Base-by-base conservation (phyloP, 2,329 filamentous ascomycete genomes). In the Arachnopeziza araneosa region DNA sequence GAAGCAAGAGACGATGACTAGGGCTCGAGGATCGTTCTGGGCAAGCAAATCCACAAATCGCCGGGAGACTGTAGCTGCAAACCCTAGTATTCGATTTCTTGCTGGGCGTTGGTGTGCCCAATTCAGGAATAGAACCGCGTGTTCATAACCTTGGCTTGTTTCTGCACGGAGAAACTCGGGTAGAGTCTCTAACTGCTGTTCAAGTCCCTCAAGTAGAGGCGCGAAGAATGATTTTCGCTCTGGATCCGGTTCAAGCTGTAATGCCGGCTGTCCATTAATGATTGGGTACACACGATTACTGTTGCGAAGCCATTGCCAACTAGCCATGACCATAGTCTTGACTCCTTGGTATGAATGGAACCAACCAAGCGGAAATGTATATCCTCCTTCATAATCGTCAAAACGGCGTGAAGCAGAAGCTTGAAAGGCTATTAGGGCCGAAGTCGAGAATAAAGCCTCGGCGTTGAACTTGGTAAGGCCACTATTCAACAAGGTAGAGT, bases 301-400 rank as follows among this genome's bases (percentile, higher is more conserved):
- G 60, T 78, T 77, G 2, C 84, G 78, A 53, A 88, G 78, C 80
- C 81, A 87, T 60, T 80, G 81, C 85, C 85, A 88, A 17, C 83
- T 85, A 2, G 80, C 80, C 22, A 84, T 81, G 0, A 87, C 84
- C 36, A 88, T 78, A 1, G 84, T 82, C 70, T 87, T 88, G 64
- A 88, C 83, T 12, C 85, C 85, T 67, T 87, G 85, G 67, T 86
- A 87, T 3, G 85, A 81, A 68, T 87, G 84, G 62, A 88, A 87
- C 84, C 83, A 87, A 2, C 82, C 79, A 51, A 87, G 73, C 0
- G 85, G 85, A n/a, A 86, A 72, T 21, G 77, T 76, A 68, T 88
- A 88, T 49, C 75, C 76, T 52, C 77, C 75, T 54, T 74, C 73
- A 12, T 70, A 69, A 59, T 84, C 81, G 60, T 79, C 79, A 63